phyloP scores from a whole-genome alignment of 2,329 filamentous ascomycete species.

The Chaetomium strumarium region DNA sequence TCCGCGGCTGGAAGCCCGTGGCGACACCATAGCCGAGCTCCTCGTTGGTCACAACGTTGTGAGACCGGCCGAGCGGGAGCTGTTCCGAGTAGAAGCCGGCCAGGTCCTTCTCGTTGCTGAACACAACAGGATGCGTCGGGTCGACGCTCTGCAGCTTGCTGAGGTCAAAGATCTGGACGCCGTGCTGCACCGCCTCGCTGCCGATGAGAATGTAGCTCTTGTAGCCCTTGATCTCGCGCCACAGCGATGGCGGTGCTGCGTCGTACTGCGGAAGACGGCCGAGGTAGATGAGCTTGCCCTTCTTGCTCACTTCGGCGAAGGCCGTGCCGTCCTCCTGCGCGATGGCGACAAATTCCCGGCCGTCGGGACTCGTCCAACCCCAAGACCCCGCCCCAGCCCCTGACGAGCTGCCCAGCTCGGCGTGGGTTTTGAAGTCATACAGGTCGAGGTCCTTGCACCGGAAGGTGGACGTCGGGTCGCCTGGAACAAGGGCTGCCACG shows the following conservation, averaged over 20 bases:
- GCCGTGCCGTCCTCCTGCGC: conserved; percentile 45
- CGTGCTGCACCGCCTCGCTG: conserved; percentile 42
- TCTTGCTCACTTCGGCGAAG: conserved; percentile 41
- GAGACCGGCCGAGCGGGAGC: conserved; percentile 36
- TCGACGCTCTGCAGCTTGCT: conserved; percentile 45
- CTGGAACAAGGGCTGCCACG: conserved; percentile 38
- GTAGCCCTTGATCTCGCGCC: conserved; percentile 40
- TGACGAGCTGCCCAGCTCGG: conserved; percentile 42
- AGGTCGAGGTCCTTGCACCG: conserved; percentile 42
- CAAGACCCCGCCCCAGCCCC: conserved; percentile 36
- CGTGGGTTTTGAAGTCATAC: conserved; percentile 50
- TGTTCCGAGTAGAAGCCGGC: conserved; percentile 31
- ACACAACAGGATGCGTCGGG: conserved; percentile 34
- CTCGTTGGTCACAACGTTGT: conserved; percentile 49
- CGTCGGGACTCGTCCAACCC: conserved; percentile 44
- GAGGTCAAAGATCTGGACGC: conserved; percentile 59
- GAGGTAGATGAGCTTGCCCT: conserved; percentile 41
- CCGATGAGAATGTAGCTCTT: conserved; percentile 38
- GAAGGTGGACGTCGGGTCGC: conserved; percentile 40
- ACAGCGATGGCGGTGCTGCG: conserved; percentile 28
- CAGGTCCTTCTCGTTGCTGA: conserved; percentile 31
- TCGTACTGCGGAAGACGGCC: conserved; percentile 41
- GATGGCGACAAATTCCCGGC: conserved; percentile 44
- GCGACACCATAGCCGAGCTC: conserved; percentile 44
- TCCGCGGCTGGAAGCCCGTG: conserved; percentile 37